Conservation (phyloP, 23 red algal genomes). For the Cyanidiococcus yangmingshanensis region DNA sequence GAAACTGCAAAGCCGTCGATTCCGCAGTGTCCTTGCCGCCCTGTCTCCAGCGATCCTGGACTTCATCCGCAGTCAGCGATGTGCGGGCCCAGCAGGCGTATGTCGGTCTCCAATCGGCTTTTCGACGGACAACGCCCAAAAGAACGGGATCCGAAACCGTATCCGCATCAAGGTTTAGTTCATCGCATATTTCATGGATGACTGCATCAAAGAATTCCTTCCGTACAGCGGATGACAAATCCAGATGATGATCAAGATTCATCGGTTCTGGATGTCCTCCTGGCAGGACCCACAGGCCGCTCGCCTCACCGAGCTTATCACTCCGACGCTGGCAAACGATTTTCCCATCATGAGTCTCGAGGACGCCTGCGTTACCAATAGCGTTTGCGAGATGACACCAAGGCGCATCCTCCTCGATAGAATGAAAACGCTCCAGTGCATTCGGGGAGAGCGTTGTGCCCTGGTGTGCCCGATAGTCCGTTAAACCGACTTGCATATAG, state of each 20-base stretch:
- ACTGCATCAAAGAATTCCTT: neutral
- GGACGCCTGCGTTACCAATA: slow-evolving; percentile 18
- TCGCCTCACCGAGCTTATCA: neutral
- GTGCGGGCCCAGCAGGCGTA: neutral
- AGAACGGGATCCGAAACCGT: neutral
- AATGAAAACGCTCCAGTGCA: neutral
- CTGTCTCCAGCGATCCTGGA: neutral
- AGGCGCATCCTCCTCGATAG: neutral
- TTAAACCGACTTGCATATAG: neutral
- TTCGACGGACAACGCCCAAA: neutral
- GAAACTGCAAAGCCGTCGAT: neutral
- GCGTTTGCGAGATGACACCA: slow-evolving; percentile 14
- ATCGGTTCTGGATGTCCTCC: slow-evolving; percentile 1
- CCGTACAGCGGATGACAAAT: neutral
- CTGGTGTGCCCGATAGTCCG: slow-evolving; percentile 15
- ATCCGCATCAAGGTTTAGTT: neutral
- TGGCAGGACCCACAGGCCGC: slow-evolving; percentile 10
- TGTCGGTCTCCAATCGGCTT: neutral
- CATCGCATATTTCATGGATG: neutral
- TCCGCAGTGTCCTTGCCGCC: neutral
- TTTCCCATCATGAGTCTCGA: slow-evolving; percentile 2
- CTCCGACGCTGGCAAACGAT: slow-evolving; percentile 2
- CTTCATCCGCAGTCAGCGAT: neutral
- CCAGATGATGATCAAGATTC: neutral
- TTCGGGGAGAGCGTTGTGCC: slow-evolving; percentile 7